Conservation (phyloP, 2,329 filamentous ascomycete genomes). For the Tolypocladium paradoxum region DNA sequence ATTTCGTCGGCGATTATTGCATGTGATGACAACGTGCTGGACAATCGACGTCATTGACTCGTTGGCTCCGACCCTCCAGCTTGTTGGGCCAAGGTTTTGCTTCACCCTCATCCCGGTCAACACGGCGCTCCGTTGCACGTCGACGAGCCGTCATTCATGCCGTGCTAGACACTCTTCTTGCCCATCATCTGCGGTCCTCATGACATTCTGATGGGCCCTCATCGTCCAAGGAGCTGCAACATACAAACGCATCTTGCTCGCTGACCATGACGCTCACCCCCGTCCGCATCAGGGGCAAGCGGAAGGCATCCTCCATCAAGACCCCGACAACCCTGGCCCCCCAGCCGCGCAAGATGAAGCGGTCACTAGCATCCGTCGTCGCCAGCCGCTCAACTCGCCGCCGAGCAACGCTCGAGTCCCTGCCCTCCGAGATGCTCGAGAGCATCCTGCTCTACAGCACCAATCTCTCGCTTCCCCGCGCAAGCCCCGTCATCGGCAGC, state of each 20-base stretch:
- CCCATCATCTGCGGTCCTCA: not conserved
- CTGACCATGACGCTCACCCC: conserved; percentile 36
- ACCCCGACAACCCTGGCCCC: conserved; percentile 4
- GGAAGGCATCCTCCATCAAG: conserved; percentile 12
- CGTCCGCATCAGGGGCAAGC: conserved; percentile 37
- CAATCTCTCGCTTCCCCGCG: conserved; percentile 35
- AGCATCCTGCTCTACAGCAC: conserved; percentile 38
- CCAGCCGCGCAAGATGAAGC: conserved; percentile 14
- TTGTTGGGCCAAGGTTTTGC: not conserved
- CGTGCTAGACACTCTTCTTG: not conserved
- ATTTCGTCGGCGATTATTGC: too few relatives aligned
- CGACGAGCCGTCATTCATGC: not conserved
- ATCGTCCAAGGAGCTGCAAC: not conserved
- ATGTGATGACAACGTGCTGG: too few relatives aligned
- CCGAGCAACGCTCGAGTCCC: conserved; percentile 17
- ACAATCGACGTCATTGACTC: not conserved
- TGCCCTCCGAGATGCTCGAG: conserved; percentile 45
- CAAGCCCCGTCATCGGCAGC: conserved; percentile 32
- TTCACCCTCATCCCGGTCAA: not conserved
- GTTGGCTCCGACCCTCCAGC: not conserved
- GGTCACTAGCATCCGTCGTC: conserved; percentile 18
- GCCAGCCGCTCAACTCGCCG: conserved; percentile 14
- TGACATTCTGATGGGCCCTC: not conserved
- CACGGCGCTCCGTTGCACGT: not conserved
- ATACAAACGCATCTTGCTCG: not conserved